phyloP scores from a whole-genome alignment of 163 green algal genomes.

The Smithsoniella earleae region DNA sequence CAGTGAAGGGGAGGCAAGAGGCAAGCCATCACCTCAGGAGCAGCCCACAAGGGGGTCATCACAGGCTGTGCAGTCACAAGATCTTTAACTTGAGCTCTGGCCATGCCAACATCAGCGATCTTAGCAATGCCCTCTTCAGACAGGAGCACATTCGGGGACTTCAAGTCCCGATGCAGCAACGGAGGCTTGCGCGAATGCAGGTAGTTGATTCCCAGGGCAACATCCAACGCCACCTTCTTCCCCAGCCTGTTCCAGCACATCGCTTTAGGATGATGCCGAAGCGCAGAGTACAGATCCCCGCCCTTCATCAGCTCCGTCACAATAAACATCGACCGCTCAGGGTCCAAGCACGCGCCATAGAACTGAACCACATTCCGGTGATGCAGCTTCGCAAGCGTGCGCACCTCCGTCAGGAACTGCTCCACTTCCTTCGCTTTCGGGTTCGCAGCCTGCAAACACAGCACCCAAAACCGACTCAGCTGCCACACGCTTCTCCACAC shows the following conservation, averaged over 20 bases:
- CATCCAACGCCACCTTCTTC: conserved; percentile 54
- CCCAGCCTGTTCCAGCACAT: conserved; percentile 56
- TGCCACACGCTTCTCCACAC: too few relatives aligned
- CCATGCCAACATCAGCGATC: conserved; percentile 65
- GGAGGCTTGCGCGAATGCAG: conserved; percentile 47
- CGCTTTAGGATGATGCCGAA: conserved; percentile 51
- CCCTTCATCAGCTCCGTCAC: conserved; percentile 62
- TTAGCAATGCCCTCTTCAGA: conserved; percentile 62
- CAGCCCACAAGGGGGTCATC: conserved; percentile 63
- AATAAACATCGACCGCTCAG: conserved; percentile 48
- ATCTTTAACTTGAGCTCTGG: conserved; percentile 45
- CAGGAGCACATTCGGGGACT: conserved; percentile 58
- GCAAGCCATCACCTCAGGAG: conserved; percentile 47
- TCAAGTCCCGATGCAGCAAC: conserved; percentile 61
- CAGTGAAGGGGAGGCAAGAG: not conserved
- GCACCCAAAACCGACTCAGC: not conserved
- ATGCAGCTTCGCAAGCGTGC: conserved; percentile 27
- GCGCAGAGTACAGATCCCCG: conserved; percentile 57
- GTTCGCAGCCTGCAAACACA: conserved; percentile 33
- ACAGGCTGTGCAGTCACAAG: conserved; percentile 56
- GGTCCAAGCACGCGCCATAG: conserved; percentile 56
- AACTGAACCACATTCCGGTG: conserved; percentile 50
- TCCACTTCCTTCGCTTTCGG: conserved; percentile 38
- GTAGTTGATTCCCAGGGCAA: conserved; percentile 62
- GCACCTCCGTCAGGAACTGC: conserved; percentile 46